These are phyloP conservation scores for Aspergillus unguis DNA, from an alignment of 2,329 filamentous ascomycete genomes.

Conservation along the genomic window DNA sequence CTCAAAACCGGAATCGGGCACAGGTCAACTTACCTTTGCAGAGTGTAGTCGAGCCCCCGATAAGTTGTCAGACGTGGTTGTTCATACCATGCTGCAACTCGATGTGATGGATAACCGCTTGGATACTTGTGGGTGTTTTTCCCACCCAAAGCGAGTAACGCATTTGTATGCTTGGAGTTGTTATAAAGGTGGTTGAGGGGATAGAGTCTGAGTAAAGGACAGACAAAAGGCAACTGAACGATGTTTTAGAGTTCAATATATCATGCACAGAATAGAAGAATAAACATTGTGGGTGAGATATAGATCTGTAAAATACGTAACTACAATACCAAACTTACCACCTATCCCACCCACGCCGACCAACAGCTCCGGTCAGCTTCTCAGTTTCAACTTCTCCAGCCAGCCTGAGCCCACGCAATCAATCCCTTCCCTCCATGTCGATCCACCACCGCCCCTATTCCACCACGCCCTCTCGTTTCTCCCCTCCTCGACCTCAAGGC, in stretches of 20 bases:
- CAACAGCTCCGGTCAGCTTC: not conserved
- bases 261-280: too few relatives aligned
- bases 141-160: conserved; percentile 27
- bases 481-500: conserved; percentile 8
- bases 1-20: too few relatives aligned
- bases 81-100: conserved; percentile 26
- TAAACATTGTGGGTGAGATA: not conserved
- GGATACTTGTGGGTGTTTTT: conserved; percentile 53
- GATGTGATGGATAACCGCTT: conserved; percentile 49
- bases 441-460: conserved; percentile 8
- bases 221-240: too few relatives aligned
- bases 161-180: conserved; percentile 26
- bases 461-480: conserved; percentile 11
- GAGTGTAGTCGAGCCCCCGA: conserved; percentile 10
- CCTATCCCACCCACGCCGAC: not conserved
- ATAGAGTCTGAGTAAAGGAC: conserved; percentile 23
- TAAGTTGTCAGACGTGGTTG: conserved; percentile 1
- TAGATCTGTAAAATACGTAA: conserved; percentile 3
- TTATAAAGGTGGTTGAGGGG: conserved; percentile 58
- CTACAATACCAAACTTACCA: not conserved
- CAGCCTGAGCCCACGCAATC: not conserved
- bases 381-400: not conserved
- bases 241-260: too few relatives aligned
- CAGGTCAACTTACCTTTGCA: conserved; percentile 13
- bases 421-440: not conserved